Evolutionary conservation across 2,329 filamentous ascomycete species (phyloP).

Genomic region (Colletotrichum salicis): DNA sequence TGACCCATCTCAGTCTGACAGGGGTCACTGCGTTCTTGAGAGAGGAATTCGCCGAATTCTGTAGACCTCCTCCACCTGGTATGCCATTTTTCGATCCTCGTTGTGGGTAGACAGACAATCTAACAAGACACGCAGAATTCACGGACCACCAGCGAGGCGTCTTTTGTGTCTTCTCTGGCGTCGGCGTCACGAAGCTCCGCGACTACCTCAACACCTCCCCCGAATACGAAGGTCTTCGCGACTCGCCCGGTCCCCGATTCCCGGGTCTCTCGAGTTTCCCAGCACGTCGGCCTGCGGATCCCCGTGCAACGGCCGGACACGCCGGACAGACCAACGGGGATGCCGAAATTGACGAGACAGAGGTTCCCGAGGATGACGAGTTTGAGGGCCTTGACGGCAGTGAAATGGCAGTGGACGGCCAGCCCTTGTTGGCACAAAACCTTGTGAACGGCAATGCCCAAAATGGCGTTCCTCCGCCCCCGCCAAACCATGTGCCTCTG

Average conservation of each 20-base stretch:
- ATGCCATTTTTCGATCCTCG: conserved; percentile 41
- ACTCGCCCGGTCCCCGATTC: conserved; percentile 40
- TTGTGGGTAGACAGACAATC: conserved; percentile 39
- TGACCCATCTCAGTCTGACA: conserved; percentile 94
- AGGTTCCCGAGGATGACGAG: conserved; percentile 56
- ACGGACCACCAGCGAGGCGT: conserved; percentile 94
- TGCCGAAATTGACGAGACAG: conserved; percentile 51
- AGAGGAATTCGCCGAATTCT: conserved; percentile 85
- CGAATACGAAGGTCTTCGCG: conserved; percentile 58
- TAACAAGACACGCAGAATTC: conserved; percentile 72
- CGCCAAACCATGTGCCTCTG: conserved; percentile 27
- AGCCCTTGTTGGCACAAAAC: conserved; percentile 34
- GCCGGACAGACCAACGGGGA: conserved; percentile 41
- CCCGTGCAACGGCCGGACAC: conserved; percentile 35
- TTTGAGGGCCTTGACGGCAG: conserved; percentile 52
- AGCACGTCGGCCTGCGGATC: conserved; percentile 1
- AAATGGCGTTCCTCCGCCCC: conserved; percentile 23
- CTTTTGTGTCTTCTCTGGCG: conserved; percentile 96
- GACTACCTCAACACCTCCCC: conserved; percentile 75
- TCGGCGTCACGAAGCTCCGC: conserved; percentile 81
- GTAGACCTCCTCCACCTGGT: conserved; percentile 84
- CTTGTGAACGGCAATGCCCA: conserved; percentile 33
- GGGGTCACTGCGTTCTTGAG: conserved; percentile 91
- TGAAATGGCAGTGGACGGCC: conserved; percentile 50
- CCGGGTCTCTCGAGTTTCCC: conserved; percentile 20